phyloP scores from a whole-genome alignment of 805 yeast genomes.

The Kuraishia capsulata region DNA sequence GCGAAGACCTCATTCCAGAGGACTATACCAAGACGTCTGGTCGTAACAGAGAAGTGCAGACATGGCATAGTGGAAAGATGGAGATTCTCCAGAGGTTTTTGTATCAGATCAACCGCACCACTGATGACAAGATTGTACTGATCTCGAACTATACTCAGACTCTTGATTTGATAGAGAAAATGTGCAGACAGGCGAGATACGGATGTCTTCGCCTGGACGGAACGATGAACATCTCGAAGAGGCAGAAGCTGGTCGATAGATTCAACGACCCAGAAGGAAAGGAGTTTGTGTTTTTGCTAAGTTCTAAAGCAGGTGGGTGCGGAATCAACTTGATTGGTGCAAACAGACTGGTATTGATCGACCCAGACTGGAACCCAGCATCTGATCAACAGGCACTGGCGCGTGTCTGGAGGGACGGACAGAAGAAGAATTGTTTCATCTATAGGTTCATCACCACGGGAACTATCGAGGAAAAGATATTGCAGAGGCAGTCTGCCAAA shows the following conservation, averaged over 20 bases:
- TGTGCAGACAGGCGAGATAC: conserved; percentile 70
- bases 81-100: conserved; percentile 78
- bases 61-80: conserved; percentile 83
- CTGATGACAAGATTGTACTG: conserved; percentile 90
- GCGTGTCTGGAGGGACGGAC: conserved; percentile 98
- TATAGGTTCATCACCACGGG: conserved; percentile 93
- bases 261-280: conserved; percentile 86
- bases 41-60: conserved; percentile 64
- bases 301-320: conserved; percentile 98
- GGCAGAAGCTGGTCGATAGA: conserved; percentile 85
- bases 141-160: conserved; percentile 95
- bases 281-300: conserved; percentile 80
- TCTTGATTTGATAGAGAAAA: conserved; percentile 75
- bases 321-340: conserved; percentile 97
- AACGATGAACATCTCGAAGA: conserved; percentile 81
- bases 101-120: conserved; percentile 62
- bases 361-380: conserved; percentile 97
- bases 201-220: conserved; percentile 86
- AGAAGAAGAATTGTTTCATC: conserved; percentile 91
- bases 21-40: conserved; percentile 56
- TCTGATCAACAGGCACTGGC: conserved; percentile 97
- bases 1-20: conserved; percentile 58
- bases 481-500: conserved; percentile 93
- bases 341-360: conserved; percentile 77
- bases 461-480: conserved; percentile 91